phyloP scores from a whole-genome alignment of 176 grass and related monocot genomes.

The Carex cristatella region DNA sequence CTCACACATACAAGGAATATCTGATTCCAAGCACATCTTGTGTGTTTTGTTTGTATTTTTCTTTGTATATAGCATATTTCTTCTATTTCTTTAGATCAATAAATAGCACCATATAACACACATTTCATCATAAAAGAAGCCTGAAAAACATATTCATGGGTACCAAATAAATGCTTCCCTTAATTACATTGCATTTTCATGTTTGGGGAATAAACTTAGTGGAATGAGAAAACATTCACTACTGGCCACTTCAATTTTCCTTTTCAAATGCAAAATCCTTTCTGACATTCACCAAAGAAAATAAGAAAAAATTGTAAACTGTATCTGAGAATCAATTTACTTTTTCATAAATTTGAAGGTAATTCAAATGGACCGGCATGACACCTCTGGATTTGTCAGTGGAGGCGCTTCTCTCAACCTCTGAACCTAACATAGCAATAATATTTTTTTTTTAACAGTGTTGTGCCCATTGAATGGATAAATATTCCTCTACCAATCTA shows the following conservation, averaged over 20 bases:
- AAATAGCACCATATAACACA: neutral
- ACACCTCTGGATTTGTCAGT: constrained; percentile 56
- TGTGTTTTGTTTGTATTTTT: neutral
- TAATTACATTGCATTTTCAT: neutral
- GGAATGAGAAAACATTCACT: neutral
- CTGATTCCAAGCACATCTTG: neutral
- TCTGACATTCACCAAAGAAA: constrained; percentile 1
- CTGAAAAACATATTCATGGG: neutral
- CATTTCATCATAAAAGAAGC: neutral
- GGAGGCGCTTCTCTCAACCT: constrained; percentile 20
- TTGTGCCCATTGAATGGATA: constrained; percentile 23
- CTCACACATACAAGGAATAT: neutral
- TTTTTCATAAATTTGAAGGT: constrained; percentile 22
- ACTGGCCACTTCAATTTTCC: neutral
- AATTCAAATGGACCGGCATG: constrained; percentile 40
- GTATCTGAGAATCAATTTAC: constrained; percentile 13
- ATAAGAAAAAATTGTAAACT: neutral
- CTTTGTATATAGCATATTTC: neutral
- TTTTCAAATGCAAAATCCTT: neutral
- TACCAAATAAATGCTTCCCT: neutral
- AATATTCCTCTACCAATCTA: constrained; percentile 4
- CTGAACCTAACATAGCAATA: constrained; percentile 18
- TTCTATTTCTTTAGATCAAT: neutral
- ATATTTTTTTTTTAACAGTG: constrained; percentile 11
- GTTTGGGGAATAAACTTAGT: neutral